Percentiles rank a stretch among this genome's conserved stretches.
Conservation (phyloP, 441 rosid species). For the Manihot esculenta region DNA sequence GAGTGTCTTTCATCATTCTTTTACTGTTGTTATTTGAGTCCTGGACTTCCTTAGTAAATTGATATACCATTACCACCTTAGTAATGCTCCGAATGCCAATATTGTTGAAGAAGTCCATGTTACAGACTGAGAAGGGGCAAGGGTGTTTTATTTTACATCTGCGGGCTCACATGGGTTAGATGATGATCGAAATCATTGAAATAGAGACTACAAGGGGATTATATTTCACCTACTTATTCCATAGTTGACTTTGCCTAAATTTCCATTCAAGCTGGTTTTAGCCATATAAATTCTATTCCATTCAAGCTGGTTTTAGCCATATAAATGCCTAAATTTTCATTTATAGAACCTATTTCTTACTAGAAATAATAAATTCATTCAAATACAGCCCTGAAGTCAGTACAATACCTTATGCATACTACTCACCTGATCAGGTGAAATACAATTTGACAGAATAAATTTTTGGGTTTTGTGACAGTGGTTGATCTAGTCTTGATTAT, state of each 20-base stretch:
- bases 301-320: neutral
- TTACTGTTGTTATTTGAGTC: neutral
- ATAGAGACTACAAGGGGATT: neutral
- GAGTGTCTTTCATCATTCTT: too few species aligned
- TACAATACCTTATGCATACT: neutral
- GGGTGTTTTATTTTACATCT: neutral
- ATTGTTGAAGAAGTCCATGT: neutral
- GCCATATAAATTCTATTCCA: neutral
- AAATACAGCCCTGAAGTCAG: neutral
- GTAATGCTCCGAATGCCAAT: neutral
- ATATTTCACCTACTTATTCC: neutral
- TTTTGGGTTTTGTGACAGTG: conserved; percentile 41
- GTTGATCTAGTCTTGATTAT: conserved; percentile 96
- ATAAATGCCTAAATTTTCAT: neutral
- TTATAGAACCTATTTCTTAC: neutral
- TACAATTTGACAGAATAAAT: neutral
- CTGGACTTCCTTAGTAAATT: neutral
- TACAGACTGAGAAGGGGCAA: neutral
- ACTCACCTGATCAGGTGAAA: neutral
- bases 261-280: neutral
- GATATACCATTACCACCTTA: neutral
- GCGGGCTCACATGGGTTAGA: neutral
- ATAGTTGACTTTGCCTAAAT: too few species aligned
- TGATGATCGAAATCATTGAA: neutral
- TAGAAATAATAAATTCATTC: neutral